Conservation (phyloP, 2,329 filamentous ascomycete species). For the Ceratocystis papillata region DNA sequence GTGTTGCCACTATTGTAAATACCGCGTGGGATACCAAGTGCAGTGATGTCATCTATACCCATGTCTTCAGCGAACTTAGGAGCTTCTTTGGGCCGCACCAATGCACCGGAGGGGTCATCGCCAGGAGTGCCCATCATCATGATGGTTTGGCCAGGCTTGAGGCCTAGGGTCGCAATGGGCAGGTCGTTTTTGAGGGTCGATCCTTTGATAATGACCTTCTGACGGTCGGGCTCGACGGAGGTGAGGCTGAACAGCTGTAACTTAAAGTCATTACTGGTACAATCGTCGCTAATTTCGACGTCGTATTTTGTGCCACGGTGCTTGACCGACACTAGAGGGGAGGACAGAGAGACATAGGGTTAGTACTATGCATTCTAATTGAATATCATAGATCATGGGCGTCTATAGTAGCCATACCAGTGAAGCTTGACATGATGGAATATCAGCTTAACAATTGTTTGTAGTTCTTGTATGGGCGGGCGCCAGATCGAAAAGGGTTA, state of each 20-base stretch:
- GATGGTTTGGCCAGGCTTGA: slow-evolving; percentile 76
- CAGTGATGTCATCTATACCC: slow-evolving; percentile 80
- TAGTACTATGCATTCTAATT: neutral
- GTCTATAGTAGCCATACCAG: slow-evolving; percentile 6
- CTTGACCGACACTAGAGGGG: slow-evolving; percentile 66
- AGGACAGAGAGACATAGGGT: neutral
- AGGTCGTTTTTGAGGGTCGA: slow-evolving; percentile 93
- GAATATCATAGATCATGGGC: neutral
- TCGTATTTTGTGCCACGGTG: slow-evolving; percentile 93
- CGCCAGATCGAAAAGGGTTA: neutral
- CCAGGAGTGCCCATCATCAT: slow-evolving; percentile 96
- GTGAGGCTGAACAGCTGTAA: slow-evolving; percentile 91
- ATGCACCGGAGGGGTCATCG: slow-evolving; percentile 43
- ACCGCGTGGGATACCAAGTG: slow-evolving; percentile 74
- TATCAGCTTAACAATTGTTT: neutral
- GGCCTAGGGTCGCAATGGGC: slow-evolving; percentile 67
- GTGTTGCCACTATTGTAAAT: slow-evolving; percentile 92
- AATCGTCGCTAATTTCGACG: slow-evolving; percentile 74
- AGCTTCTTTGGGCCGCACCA: slow-evolving; percentile 65
- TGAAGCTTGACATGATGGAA: slow-evolving; percentile 6
- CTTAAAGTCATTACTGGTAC: slow-evolving; percentile 87
- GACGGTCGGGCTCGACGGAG: slow-evolving; percentile 87
- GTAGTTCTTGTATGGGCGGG: neutral
- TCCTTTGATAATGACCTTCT: slow-evolving; percentile 91
- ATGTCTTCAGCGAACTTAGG: slow-evolving; percentile 94